These are phyloP conservation scores for Theobroma grandiflorum DNA, from an alignment of 441 rosid genomes.

Conservation along the genomic window DNA sequence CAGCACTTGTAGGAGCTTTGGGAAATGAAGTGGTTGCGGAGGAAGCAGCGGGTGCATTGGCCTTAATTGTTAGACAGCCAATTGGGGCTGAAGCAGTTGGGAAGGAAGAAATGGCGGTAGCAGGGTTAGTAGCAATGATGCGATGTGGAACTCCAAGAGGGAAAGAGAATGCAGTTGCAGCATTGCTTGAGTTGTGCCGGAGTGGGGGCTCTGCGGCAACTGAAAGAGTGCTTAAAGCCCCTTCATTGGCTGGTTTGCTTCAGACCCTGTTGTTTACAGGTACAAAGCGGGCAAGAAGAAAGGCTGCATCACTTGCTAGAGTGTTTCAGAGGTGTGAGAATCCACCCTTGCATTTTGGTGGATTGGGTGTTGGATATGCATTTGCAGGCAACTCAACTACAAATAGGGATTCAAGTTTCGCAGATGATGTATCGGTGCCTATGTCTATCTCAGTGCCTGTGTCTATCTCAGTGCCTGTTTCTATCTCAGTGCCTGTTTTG, in stretches of 20 bases:
- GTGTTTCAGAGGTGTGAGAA: constrained; percentile 84
- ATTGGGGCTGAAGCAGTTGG: constrained; percentile 78
- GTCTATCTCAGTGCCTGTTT: constrained; percentile 65
- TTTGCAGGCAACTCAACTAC: constrained; percentile 64
- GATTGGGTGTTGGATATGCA: constrained; percentile 67
- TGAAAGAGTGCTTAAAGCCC: constrained; percentile 77
- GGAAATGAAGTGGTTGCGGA: constrained; percentile 78
- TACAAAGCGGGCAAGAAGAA: constrained; percentile 91
- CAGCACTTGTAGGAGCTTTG: constrained; percentile 73
- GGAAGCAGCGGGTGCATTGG: constrained; percentile 92
- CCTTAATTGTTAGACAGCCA: constrained; percentile 80
- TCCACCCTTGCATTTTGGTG: constrained; percentile 59
- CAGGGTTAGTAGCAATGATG: constrained; percentile 82
- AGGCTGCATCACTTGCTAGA: constrained; percentile 91
- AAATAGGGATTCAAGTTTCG: constrained; percentile 57
- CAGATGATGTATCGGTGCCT: constrained; percentile 69
- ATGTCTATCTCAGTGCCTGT: constrained; percentile 83
- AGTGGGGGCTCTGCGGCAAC: constrained; percentile 75
- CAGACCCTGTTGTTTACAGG: constrained; percentile 83
- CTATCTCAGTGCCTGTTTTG: constrained; percentile 84
- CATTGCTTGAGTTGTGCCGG: constrained; percentile 87
- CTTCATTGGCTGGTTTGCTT: constrained; percentile 82
- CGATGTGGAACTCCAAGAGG: constrained; percentile 89
- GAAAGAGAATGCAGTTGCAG: constrained; percentile 96
- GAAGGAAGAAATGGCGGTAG: constrained; percentile 69